Evolutionary conservation across 208 protist species (phyloP), one percentile per base, ranked within the genome.

Genomic region (Acanthamoeba polyphaga): DNA sequence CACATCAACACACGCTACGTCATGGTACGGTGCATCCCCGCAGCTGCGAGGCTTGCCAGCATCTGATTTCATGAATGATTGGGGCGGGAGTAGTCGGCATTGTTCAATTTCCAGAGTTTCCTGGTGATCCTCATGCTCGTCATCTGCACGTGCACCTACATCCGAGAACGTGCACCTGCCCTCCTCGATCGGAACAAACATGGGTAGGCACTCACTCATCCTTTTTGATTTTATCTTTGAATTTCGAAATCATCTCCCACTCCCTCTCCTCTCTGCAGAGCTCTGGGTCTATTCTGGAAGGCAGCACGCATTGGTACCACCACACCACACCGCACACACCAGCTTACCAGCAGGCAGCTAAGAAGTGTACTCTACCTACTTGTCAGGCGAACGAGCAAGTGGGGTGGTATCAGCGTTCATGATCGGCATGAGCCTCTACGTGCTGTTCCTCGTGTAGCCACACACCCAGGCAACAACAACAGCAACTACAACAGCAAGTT

Each of bases 41-140:
- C 70, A 43, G 60, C n/a, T n/a, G n/a, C n/a, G n/a, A n/a, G n/a
- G 62, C 62, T 13, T 43, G 34, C 10, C 53, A 10, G 43, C 2
- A 17, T 82, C 8, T 13, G 10, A 82, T 12, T 85, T 24, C 19
- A 55, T 58, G 2, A 58, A 58, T 58, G 15, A 22, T 58, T 58
- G 12, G 12, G 12, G 12, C 15, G 53, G 12, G 19, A 15, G 10
- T 24, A 74, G 87, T 92, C 53, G 58, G 87, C 87, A 13, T 32
- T 92, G 62, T 92, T 92, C 46, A 92, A 92, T 34, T 92, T 92
- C 60, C 87, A 92, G 62, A 76, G 32, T n/a, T 92, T 92, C 87
- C 66, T 92, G 60, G 87, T 92, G 15, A 55, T 92, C 17, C 51
- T 92, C 17, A 68, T 92, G 55, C 87, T 92, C 32, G 29, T 74